Conservation (phyloP, 1,284 basidiomycete species). For the Leccinum subrobustum region DNA sequence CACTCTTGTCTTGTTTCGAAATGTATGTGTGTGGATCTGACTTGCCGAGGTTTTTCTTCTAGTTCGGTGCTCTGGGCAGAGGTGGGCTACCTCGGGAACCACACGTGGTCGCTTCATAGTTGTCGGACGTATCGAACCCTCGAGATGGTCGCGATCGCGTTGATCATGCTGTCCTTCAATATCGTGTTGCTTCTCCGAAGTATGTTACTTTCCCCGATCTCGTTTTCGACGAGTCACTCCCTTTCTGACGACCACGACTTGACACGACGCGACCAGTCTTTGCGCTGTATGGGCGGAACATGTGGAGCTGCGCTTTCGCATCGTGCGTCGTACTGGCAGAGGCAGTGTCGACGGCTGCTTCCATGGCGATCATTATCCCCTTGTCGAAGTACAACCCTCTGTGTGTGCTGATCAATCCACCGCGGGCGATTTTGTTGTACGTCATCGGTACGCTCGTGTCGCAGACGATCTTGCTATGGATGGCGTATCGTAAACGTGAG, state of each 20-base stretch:
- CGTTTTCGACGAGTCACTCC: neutral
- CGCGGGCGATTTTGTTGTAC: slow-evolving; percentile 14
- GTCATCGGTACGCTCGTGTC: slow-evolving; percentile 14
- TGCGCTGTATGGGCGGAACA: slow-evolving; percentile 16
- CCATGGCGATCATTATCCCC: slow-evolving; percentile 8
- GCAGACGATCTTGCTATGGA: slow-evolving; percentile 19
- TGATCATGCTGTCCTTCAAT: slow-evolving; percentile 24
- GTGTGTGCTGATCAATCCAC: slow-evolving; percentile 11
- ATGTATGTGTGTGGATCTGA: neutral
- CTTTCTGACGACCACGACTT: neutral
- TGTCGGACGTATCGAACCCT: slow-evolving; percentile 16
- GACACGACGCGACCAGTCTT: slow-evolving; percentile 17
- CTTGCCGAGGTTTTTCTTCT: neutral
- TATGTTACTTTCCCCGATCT: slow-evolving; percentile 1
- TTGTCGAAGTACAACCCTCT: slow-evolving; percentile 8
- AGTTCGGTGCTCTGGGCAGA: slow-evolving; percentile 15
- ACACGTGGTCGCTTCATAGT: neutral
- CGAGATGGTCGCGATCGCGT: slow-evolving; percentile 12
- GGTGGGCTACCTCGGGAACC: slow-evolving; percentile 3
- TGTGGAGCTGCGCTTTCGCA: slow-evolving; percentile 5
- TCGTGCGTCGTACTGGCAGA: slow-evolving; percentile 13
- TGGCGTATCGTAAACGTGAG: slow-evolving; percentile 20
- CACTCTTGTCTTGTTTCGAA: neutral
- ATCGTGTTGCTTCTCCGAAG: slow-evolving; percentile 21
- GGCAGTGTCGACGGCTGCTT: neutral